A percentile compares a stretch with the other conserved stretches of the same genome.
Evolutionary conservation across 2,329 filamentous ascomycete genomes (phyloP).

Genomic region (Hyphodiscus sp.): DNA sequence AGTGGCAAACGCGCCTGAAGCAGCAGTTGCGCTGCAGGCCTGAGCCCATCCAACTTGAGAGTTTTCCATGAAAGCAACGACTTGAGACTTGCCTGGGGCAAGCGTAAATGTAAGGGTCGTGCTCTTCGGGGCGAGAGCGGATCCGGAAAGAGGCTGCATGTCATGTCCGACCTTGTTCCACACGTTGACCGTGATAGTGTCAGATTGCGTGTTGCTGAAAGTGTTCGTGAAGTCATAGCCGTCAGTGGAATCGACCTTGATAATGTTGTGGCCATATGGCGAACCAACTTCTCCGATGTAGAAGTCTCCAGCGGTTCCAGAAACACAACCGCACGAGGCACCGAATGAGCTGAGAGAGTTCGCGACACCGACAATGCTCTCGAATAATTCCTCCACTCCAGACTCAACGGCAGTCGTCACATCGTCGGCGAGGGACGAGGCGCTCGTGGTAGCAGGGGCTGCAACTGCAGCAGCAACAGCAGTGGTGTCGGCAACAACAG

Average conservation of each 20-base stretch:
- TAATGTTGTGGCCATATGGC: slow-evolving; percentile 27
- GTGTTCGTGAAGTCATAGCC: slow-evolving; percentile 23
- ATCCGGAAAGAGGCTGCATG: slow-evolving; percentile 14
- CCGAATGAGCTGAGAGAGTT: slow-evolving; percentile 21
- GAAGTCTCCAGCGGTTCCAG: neutral
- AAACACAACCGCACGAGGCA: neutral
- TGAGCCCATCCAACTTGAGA: slow-evolving; percentile 24
- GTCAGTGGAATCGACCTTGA: slow-evolving; percentile 16
- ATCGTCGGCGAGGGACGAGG: slow-evolving; percentile 1
- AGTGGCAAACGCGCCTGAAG: slow-evolving; percentile 20
- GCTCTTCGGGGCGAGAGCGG: slow-evolving; percentile 21
- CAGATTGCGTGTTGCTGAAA: slow-evolving; percentile 20
- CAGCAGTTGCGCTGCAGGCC: slow-evolving; percentile 4
- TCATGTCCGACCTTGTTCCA: slow-evolving; percentile 26
- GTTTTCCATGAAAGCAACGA: slow-evolving; percentile 24
- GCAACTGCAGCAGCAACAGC: slow-evolving; percentile 2
- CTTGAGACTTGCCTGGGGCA: slow-evolving; percentile 17
- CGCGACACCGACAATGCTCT: slow-evolving; percentile 18
- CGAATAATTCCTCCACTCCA: slow-evolving; percentile 8
- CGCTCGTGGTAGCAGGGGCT: neutral
- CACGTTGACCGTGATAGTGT: slow-evolving; percentile 20
- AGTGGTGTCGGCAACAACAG: neutral
- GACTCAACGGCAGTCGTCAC: neutral
- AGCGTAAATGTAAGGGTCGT: slow-evolving; percentile 24
- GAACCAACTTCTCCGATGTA: slow-evolving; percentile 21